Percentiles rank a stretch among this genome's conserved stretches.
phyloP scores from a whole-genome alignment of 2,329 filamentous ascomycete genomes.

The Ceratocystiopsis brevicomis region DNA sequence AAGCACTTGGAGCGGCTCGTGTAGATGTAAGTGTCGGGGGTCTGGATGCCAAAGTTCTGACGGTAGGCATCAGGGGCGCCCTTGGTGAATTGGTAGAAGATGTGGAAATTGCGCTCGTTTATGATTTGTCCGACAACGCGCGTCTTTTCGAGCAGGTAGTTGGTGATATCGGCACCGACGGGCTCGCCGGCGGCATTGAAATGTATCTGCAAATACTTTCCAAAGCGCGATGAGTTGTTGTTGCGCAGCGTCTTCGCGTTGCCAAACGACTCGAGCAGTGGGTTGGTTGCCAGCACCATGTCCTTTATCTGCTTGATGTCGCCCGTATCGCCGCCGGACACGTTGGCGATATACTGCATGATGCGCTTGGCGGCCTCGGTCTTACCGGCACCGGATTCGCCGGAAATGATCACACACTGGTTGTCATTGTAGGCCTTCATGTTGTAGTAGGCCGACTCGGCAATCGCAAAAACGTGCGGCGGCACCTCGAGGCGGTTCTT shows the following conservation, averaged over 20 bases:
- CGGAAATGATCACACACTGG: slow-evolving; percentile 98
- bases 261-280: slow-evolving; percentile 88
- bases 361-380: slow-evolving; percentile 96
- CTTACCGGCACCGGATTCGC: slow-evolving; percentile 94
- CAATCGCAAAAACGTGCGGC: slow-evolving; percentile 93
- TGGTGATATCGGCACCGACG: slow-evolving; percentile 91
- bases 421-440: slow-evolving; percentile 99
- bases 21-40: slow-evolving; percentile 82
- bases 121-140: slow-evolving; percentile 86
- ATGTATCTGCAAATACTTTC: slow-evolving; percentile 93
- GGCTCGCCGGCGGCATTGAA: slow-evolving; percentile 87
- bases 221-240: slow-evolving; percentile 96
- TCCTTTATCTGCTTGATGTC: slow-evolving; percentile 96
- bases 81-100: slow-evolving; percentile 98
- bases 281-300: slow-evolving; percentile 97
- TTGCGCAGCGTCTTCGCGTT: slow-evolving; percentile 96
- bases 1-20: slow-evolving; percentile 88
- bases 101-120: slow-evolving; percentile 97
- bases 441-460: slow-evolving; percentile 94
- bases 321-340: slow-evolving; percentile 57
- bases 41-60: slow-evolving; percentile 76
- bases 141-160: slow-evolving; percentile 90
- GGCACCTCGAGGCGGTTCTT: slow-evolving; percentile 93
- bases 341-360: slow-evolving; percentile 98
- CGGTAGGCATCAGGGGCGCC: slow-evolving; percentile 74